Conservation (phyloP, 768 basidiomycete genomes). For the Leccinum truebloodii region DNA sequence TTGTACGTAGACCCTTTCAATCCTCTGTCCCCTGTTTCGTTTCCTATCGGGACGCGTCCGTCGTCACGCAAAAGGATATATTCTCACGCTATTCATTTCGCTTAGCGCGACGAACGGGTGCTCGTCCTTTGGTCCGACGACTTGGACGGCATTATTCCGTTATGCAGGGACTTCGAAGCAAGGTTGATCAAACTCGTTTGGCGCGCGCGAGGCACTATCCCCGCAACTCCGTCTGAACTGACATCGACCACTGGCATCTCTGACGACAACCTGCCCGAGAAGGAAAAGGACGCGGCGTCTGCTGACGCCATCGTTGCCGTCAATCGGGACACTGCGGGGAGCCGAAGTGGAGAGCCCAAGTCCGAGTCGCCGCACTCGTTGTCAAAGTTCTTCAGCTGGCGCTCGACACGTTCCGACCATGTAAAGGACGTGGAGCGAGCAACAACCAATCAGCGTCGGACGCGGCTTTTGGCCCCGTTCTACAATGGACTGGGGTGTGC, state of each 20-base stretch:
- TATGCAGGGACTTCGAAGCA: slow-evolving; percentile 71
- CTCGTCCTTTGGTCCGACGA: slow-evolving; percentile 85
- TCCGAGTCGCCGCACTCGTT: background rate
- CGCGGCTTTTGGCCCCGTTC: slow-evolving; percentile 68
- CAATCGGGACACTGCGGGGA: slow-evolving; percentile 1
- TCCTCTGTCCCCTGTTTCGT: background rate
- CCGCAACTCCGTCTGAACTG: slow-evolving; percentile 36
- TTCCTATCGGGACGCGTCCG: background rate
- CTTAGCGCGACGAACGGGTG: slow-evolving; percentile 78
- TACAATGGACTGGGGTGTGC: slow-evolving; percentile 72
- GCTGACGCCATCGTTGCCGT: slow-evolving; percentile 11
- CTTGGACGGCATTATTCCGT: slow-evolving; percentile 74
- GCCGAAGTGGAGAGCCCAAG: background rate
- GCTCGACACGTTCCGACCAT: slow-evolving; percentile 43
- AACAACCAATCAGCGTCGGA: slow-evolving; percentile 41
- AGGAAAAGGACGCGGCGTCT: slow-evolving; percentile 31
- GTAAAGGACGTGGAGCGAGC: slow-evolving; percentile 56
- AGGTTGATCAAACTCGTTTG: slow-evolving; percentile 83
- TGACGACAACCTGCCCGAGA: slow-evolving; percentile 57
- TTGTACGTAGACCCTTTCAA: slow-evolving; percentile 46
- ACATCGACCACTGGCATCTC: slow-evolving; percentile 52
- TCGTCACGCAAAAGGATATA: background rate
- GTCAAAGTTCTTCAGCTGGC: slow-evolving; percentile 41
- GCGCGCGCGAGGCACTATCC: slow-evolving; percentile 45
- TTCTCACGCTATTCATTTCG: slow-evolving; percentile 6